phyloP scores from a whole-genome alignment of 352 stramenopile species.

The Pythium chondricola region DNA sequence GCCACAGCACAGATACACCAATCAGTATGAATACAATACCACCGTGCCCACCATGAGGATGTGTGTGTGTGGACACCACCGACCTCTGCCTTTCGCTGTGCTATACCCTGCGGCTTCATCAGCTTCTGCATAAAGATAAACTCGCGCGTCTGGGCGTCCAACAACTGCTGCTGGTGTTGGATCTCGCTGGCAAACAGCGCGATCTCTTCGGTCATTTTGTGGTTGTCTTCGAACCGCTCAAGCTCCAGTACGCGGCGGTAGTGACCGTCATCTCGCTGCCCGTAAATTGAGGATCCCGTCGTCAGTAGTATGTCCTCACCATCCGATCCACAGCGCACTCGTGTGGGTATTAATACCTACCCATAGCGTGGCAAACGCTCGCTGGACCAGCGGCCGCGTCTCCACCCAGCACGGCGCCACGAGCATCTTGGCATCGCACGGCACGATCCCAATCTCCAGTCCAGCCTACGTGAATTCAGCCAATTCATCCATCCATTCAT shows the following conservation, averaged over 20 bases:
- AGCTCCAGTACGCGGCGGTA: constrained; percentile 54
- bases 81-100: constrained; percentile 56
- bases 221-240: constrained; percentile 52
- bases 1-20: not conserved
- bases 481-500: no score
- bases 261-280: constrained; percentile 49
- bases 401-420: constrained; percentile 66
- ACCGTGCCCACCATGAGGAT: not conserved
- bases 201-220: constrained; percentile 50
- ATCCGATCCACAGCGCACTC: no score
- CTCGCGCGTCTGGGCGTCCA: constrained; percentile 30
- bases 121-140: constrained; percentile 40
- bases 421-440: constrained; percentile 38
- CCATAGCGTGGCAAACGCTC: constrained; percentile 61
- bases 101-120: constrained; percentile 40
- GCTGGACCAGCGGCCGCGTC: constrained; percentile 43
- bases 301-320: constrained; percentile 3
- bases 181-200: constrained; percentile 57
- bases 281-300: not conserved
- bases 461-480: constrained; percentile 21
- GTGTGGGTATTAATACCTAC: no score
- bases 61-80: not conserved
- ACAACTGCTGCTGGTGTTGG: constrained; percentile 22
- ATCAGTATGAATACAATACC: not conserved
- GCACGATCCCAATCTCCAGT: constrained; percentile 70